These are phyloP conservation scores for Croton laevigatus DNA, from an alignment of 441 rosid genomes.

Conservation along the genomic window DNA sequence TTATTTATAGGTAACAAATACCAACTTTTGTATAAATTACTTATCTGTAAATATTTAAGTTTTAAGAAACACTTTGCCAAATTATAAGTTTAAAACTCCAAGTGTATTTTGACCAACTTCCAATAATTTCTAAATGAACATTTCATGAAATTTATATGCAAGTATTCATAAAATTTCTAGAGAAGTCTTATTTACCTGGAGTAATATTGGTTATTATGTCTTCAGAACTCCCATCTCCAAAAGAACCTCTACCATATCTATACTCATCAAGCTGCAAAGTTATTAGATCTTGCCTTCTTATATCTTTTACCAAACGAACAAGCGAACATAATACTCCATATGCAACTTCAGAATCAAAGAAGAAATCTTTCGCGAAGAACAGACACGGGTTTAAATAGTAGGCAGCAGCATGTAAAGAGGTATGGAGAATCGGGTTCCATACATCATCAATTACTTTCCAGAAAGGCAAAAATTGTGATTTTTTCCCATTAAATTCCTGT, in stretches of 20 bases:
- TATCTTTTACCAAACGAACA: constrained; percentile 32
- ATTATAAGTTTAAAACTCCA: neutral
- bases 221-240: constrained; percentile 41
- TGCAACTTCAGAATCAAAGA: constrained; percentile 46
- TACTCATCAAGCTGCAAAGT: constrained; percentile 45
- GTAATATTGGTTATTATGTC: constrained; percentile 26
- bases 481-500: constrained; percentile 24
- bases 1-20: too few relatives aligned
- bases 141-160: neutral
- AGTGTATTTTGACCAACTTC: neutral
- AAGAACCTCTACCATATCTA: constrained; percentile 40
- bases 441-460: constrained; percentile 61
- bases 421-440: constrained; percentile 50
- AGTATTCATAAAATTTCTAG: neutral
- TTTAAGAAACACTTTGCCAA: too few relatives aligned
- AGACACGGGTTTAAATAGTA: constrained; percentile 50
- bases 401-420: constrained; percentile 62
- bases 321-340: constrained; percentile 42
- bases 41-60: too few relatives aligned
- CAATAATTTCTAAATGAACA: too few relatives aligned
- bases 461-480: constrained; percentile 34
- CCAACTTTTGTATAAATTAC: too few relatives aligned
- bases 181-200: constrained; percentile 38
- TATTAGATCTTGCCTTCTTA: constrained; percentile 26
- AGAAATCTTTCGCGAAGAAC: constrained; percentile 49